Conservation (phyloP, 2,329 filamentous ascomycete genomes). For the Fusarium sp. region DNA sequence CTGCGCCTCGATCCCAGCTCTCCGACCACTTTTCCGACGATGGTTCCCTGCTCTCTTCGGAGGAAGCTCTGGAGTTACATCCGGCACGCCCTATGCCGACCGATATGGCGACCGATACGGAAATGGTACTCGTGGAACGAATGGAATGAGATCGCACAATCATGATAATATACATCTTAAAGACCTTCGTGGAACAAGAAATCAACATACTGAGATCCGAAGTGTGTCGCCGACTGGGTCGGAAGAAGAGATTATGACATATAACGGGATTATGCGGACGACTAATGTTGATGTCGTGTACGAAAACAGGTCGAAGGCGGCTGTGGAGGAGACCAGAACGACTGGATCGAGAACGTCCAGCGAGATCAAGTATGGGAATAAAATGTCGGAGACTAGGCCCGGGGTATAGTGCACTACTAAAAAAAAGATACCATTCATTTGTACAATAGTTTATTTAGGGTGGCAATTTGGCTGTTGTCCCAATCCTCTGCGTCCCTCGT, state of each 20-base stretch:
- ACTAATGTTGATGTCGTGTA: slow-evolving; percentile 47
- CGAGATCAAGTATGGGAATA: slow-evolving; percentile 26
- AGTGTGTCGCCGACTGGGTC: slow-evolving; percentile 49
- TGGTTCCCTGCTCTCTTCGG: slow-evolving; percentile 49
- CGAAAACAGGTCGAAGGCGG: slow-evolving; percentile 30
- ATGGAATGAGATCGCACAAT: slow-evolving; percentile 26
- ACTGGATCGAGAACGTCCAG: slow-evolving; percentile 26
- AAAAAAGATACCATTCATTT: background rate
- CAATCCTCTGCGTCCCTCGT: accelerated
- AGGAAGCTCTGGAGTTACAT: slow-evolving; percentile 26
- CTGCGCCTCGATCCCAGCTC: slow-evolving; percentile 50
- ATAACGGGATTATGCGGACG: slow-evolving; percentile 54
- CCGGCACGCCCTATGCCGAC: slow-evolving; percentile 17
- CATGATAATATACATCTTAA: slow-evolving; percentile 37
- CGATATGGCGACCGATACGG: slow-evolving; percentile 24
- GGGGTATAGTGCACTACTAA: background rate
- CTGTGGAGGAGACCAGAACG: background rate
- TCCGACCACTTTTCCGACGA: slow-evolving; percentile 49
- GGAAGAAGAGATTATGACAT: slow-evolving; percentile 56
- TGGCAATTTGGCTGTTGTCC: background rate
- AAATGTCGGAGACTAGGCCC: slow-evolving; percentile 5
- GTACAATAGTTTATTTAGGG: background rate
- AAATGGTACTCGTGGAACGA: slow-evolving; percentile 34
- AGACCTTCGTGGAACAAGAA: slow-evolving; percentile 26
- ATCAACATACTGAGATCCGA: slow-evolving; percentile 50